phyloP scores from a whole-genome alignment of 371 early-diverging fungal genomes.

The Vittaforma corneae region DNA sequence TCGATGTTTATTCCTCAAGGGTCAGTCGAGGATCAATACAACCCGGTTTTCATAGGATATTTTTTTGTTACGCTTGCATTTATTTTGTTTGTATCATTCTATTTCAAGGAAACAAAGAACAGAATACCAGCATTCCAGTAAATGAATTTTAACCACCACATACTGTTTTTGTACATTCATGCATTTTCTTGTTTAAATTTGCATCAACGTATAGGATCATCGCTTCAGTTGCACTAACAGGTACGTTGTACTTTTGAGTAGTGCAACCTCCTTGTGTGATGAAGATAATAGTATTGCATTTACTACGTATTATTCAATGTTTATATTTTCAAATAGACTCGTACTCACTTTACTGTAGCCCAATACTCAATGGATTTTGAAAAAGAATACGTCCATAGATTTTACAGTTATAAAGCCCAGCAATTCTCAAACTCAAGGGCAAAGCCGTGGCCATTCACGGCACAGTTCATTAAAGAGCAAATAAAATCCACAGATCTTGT shows the following conservation, averaged over 20 bases:
- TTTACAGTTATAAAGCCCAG: slow-evolving; percentile 45
- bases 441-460: slow-evolving; percentile 51
- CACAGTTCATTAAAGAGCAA: slow-evolving; percentile 42
- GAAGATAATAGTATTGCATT: no score
- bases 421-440: slow-evolving; percentile 51
- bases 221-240: no score
- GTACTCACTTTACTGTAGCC: no score
- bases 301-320: no score
- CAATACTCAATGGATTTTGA: no score
- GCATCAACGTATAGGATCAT: no score
- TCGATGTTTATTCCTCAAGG: not conserved
- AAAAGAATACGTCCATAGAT: slow-evolving; percentile 52
- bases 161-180: no score
- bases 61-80: slow-evolving; percentile 13
- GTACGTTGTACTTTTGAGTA: no score
- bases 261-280: no score
- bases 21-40: not conserved
- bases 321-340: no score
- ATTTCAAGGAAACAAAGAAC: slow-evolving; percentile 35
- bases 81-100: slow-evolving; percentile 6
- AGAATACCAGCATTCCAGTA: slow-evolving; percentile 33
- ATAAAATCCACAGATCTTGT: slow-evolving; percentile 20
- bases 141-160: slow-evolving; percentile 1
- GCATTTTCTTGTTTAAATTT: no score
- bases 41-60: slow-evolving; percentile 27